Evolutionary conservation across 2,329 filamentous ascomycete species (phyloP).

Genomic region (Cordyceps cicadae): DNA sequence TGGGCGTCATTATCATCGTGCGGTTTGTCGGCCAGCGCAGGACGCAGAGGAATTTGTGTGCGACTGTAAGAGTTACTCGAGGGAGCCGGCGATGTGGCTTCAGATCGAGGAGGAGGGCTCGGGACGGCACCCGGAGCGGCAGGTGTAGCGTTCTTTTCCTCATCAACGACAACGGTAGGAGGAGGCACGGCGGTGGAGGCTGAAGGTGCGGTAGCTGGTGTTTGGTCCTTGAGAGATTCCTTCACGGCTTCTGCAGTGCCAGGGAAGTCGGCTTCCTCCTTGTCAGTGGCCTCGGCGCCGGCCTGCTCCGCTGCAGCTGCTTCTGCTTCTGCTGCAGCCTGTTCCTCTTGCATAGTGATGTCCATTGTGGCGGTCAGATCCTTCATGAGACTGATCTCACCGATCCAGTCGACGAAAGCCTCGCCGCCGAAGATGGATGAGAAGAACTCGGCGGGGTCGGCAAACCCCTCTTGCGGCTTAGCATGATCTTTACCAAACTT

Average conservation of each 20-base stretch:
- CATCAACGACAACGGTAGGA: conserved; percentile 33
- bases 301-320: conserved; percentile 43
- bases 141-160: conserved; percentile 24
- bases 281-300: conserved; percentile 34
- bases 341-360: conserved; percentile 80
- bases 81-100: conserved; percentile 32
- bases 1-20: conserved; percentile 64
- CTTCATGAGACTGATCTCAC: conserved; percentile 97
- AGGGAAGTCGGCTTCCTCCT: conserved; percentile 39
- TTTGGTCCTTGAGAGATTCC: conserved; percentile 42
- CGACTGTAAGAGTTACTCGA: conserved; percentile 35
- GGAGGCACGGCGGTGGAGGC: conserved; percentile 22
- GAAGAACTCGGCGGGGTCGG: conserved; percentile 96
- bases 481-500: conserved; percentile 95
- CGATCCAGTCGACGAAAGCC: conserved; percentile 92
- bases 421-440: conserved; percentile 97
- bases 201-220: conserved; percentile 20
- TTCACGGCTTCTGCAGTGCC: conserved; percentile 49
- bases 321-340: conserved; percentile 47
- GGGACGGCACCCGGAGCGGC: conserved; percentile 13
- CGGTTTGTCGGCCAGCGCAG: conserved; percentile 74
- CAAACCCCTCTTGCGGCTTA: conserved; percentile 83
- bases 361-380: conserved; percentile 98
- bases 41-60: conserved; percentile 63
- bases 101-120: conserved; percentile 24